Base-by-base conservation (phyloP, 2,329 filamentous ascomycete species). In the Colletotrichum tropicicola region DNA sequence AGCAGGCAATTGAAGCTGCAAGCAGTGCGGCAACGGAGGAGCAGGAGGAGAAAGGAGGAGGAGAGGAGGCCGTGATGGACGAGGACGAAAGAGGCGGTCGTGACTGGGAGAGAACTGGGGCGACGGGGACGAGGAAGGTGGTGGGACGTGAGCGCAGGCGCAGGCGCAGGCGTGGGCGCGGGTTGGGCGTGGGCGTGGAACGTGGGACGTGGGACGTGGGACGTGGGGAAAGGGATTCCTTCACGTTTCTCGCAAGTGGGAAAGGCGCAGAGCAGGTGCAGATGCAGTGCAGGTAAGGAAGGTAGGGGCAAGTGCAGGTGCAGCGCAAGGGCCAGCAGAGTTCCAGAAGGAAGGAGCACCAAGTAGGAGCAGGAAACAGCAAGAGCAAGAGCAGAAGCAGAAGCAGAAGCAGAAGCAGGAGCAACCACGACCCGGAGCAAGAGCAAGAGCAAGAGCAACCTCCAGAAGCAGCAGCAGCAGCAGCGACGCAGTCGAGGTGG, bases 11-110 rank as follows among this genome's bases (percentile, higher is more conserved):
- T 48, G 28, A 27, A 13, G 15, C 17, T 23, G 32, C 23, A 2
- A 43, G 21, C 21, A 39, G 28, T 27, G 17, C 41, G 28, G 27
- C n/a, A 5, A 25, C 17, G 37, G 25, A 35, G 17, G 23, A 30
- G 41, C 30, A 27, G 41, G 5, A 12, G 12, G 47, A 47, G 13
- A 43, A 19, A 21, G 30, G 43, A 25, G 12, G 15, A 30, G 25
- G 48, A 39, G 30, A 27, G 41, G 48, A 49, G 32, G 44, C 44
- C 35, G 55, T 49, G 55, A 51, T 30, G 43, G 47, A 21, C 28
- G 48, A 53, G 35, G 48, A 48, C 48, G 43, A 49, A 55, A 65
- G 57, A 65, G 35, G 61, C 61, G 56, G 49, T 61, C 61, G 61
- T 65, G 56, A 56, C 30, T 17, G 41, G 43, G n/a, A 44, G 37